Percentiles rank a stretch among this genome's conserved stretches.
Conservation (phyloP, 2,329 filamentous ascomycete genomes). For the Cladosporium sphaerospermum region DNA sequence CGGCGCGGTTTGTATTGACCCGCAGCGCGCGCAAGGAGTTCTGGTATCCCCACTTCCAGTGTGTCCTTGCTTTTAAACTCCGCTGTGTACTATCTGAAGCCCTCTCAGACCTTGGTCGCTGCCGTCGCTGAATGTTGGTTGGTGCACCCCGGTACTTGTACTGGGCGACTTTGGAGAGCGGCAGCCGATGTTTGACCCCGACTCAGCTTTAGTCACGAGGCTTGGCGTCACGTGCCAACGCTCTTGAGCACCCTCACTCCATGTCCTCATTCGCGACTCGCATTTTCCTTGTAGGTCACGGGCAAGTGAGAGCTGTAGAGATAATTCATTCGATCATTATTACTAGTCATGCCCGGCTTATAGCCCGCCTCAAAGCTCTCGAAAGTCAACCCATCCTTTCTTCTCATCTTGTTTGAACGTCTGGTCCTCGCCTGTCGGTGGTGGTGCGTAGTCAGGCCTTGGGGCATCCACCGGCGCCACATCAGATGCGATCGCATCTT, state of each 20-base stretch:
- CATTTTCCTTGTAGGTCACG: too few species aligned
- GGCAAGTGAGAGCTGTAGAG: too few species aligned
- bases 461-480: conserved; percentile 67
- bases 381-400: conserved; percentile 9
- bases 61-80: conserved; percentile 8
- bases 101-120: conserved; percentile 4
- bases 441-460: conserved; percentile 57
- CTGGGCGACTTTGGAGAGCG: conserved; percentile 6
- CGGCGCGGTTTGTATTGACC: not conserved
- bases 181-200: conserved; percentile 5
- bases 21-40: conserved; percentile 1
- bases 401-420: conserved; percentile 8
- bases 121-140: conserved; percentile 8
- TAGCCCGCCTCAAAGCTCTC: not conserved
- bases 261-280: too few species aligned
- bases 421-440: conserved; percentile 28
- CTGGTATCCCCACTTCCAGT: not conserved
- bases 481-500: conserved; percentile 80
- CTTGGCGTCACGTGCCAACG: conserved; percentile 7
- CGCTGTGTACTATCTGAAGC: conserved; percentile 4
- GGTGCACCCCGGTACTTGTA: conserved; percentile 7
- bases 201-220: not conserved
- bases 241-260: not conserved
- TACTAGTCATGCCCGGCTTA: too few species aligned
- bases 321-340: not conserved